These are phyloP conservation scores for Termitomyces heimii DNA, from an alignment of 768 basidiomycete genomes.

Conservation along the genomic window DNA sequence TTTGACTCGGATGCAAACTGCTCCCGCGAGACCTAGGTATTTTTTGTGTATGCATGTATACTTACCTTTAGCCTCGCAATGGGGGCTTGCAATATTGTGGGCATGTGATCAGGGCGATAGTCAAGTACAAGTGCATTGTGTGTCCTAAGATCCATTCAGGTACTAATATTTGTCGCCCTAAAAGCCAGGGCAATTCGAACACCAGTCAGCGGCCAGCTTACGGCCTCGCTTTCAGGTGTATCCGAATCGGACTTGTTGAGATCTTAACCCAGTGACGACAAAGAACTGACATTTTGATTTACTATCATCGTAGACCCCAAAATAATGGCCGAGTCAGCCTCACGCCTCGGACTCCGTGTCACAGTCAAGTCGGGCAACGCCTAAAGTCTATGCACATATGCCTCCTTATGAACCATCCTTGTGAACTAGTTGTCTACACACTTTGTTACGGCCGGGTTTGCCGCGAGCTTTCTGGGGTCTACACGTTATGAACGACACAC, in stretches of 20 bases:
- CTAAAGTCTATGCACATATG: slow-evolving; percentile 13
- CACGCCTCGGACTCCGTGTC: slow-evolving; percentile 11
- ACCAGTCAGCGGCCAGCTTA: neutral
- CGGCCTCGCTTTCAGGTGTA: neutral
- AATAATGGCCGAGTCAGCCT: slow-evolving; percentile 1
- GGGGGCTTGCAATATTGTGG: neutral
- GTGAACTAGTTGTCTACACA: slow-evolving; percentile 1
- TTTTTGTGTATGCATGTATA: neutral
- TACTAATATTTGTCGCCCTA: neutral
- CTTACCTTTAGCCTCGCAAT: neutral
- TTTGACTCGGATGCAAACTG: neutral
- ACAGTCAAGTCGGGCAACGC: slow-evolving; percentile 11
- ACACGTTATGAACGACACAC: slow-evolving; percentile 4
- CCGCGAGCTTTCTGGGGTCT: slow-evolving; percentile 10
- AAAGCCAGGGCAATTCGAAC: neutral
- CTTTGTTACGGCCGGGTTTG: slow-evolving; percentile 4
- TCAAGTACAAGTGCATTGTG: slow-evolving; percentile 8
- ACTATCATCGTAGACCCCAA: slow-evolving; percentile 1
- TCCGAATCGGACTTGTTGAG: slow-evolving; percentile 4
- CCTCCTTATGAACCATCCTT: slow-evolving; percentile 5
- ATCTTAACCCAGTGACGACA: slow-evolving; percentile 2
- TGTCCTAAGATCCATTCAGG: slow-evolving; percentile 4
- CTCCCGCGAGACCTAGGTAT: neutral
- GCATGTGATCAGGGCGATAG: slow-evolving; percentile 3
- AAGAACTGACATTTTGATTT: neutral